phyloP scores from a whole-genome alignment of 495 filamentous ascomycete genomes.

The Aspergillus saccharolyticus region DNA sequence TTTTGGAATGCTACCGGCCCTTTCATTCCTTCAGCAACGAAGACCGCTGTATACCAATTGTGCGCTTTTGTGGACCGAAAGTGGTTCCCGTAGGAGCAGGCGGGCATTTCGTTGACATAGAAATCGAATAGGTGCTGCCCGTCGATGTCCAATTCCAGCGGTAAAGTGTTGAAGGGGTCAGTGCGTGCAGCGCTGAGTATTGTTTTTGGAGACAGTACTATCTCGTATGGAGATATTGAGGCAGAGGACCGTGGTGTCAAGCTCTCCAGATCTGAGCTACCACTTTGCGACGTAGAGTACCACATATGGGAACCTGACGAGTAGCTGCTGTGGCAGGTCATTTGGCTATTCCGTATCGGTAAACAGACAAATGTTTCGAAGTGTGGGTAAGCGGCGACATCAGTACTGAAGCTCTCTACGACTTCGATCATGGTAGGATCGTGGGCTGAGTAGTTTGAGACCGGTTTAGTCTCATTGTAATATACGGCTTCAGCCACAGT shows the following conservation, averaged over 20 bases:
- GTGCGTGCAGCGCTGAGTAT: slow-evolving; percentile 35
- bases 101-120: slow-evolving; percentile 38
- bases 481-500: not conserved
- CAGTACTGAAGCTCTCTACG: not conserved
- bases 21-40: slow-evolving; percentile 38
- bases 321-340: not conserved
- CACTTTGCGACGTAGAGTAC: slow-evolving; percentile 6
- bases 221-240: slow-evolving; percentile 16
- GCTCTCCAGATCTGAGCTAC: slow-evolving; percentile 12
- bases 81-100: slow-evolving; percentile 35
- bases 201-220: slow-evolving; percentile 26
- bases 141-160: slow-evolving; percentile 27
- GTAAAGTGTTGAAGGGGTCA: slow-evolving; percentile 34
- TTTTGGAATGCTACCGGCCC: slow-evolving; percentile 36
- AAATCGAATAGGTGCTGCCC: slow-evolving; percentile 35
- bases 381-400: not conserved
- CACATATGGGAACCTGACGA: not conserved
- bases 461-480: not conserved
- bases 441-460: not conserved
- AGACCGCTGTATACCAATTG: slow-evolving; percentile 36
- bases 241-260: slow-evolving; percentile 16
- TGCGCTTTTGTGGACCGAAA: slow-evolving; percentile 32
- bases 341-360: not conserved
- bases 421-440: not conserved
- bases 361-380: not conserved